Evolutionary conservation across 2,329 filamentous ascomycete species (phyloP).

Genomic region (Diaporthe capsici): DNA sequence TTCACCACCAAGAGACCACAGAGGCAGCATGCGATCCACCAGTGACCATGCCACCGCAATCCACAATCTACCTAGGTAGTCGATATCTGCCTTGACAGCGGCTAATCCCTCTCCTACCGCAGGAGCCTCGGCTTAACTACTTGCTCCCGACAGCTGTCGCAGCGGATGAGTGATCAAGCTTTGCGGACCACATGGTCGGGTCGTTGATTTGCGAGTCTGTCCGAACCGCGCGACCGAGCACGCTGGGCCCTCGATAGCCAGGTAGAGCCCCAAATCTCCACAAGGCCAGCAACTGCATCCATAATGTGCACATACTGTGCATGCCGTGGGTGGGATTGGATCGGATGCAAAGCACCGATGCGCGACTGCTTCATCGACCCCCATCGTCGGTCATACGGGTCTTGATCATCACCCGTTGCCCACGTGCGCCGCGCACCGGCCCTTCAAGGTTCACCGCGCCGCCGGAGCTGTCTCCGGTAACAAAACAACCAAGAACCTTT

Average conservation of each 20-base stretch:
- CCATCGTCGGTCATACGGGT: constrained; percentile 1
- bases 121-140: constrained; percentile 3
- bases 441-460: not conserved
- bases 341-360: not conserved
- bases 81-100: not conserved
- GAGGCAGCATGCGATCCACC: not conserved
- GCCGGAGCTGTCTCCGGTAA: constrained; percentile 17
- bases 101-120: not conserved
- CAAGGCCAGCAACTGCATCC: not conserved
- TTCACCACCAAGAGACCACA: not conserved
- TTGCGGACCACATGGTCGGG: constrained; percentile 23
- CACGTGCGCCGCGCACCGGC: not conserved
- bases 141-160: not conserved
- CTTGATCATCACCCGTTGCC: not conserved
- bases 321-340: not conserved
- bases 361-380: not conserved
- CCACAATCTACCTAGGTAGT: no score
- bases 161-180: constrained; percentile 12
- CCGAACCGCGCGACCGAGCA: constrained; percentile 25
- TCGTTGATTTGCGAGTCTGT: not conserved
- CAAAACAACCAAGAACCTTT: not conserved
- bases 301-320: not conserved
- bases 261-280: not conserved
- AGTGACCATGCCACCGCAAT: not conserved
- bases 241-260: not conserved